Evolutionary conservation across 331 rosid species (phyloP).

Genomic region (Malus hybrid): DNA sequence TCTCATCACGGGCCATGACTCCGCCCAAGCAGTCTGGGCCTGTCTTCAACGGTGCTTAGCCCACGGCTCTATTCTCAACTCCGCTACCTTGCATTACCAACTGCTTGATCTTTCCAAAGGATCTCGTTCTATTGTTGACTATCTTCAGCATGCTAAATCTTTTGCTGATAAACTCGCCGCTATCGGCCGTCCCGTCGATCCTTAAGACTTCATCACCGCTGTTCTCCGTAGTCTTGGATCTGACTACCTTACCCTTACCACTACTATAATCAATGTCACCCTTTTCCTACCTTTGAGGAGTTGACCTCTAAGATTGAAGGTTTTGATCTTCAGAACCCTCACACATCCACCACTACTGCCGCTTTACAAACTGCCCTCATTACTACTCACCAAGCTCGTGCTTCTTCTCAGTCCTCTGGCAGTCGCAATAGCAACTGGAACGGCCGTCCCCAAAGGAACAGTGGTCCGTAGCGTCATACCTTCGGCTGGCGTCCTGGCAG

Average conservation of each 20-base stretch:
- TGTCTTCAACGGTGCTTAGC: neutral
- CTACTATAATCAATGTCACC: neutral
- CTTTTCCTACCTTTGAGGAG: neutral
- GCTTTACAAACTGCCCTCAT: too few relatives aligned
- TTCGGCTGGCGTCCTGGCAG: too few relatives aligned
- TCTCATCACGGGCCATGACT: neutral
- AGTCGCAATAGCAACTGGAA: too few relatives aligned
- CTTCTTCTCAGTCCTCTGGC: too few relatives aligned
- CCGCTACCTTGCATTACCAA: neutral
- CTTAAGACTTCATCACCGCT: neutral
- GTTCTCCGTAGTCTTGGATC: neutral
- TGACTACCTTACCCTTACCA: neutral
- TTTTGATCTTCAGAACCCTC: too few relatives aligned
- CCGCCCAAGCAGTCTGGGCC: neutral
- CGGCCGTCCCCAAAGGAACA: too few relatives aligned
- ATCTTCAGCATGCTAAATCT: neutral
- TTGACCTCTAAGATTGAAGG: neutral
- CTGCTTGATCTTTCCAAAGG: neutral
- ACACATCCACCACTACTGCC: too few relatives aligned
- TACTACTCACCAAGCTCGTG: too few relatives aligned
- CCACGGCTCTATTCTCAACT: neutral
- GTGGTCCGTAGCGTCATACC: too few relatives aligned
- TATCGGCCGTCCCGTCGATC: neutral
- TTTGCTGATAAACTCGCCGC: neutral
- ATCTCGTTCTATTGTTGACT: fast-evolving